Evolutionary conservation across 768 basidiomycete genomes (phyloP).

Genomic region (Clavulina sp.): DNA sequence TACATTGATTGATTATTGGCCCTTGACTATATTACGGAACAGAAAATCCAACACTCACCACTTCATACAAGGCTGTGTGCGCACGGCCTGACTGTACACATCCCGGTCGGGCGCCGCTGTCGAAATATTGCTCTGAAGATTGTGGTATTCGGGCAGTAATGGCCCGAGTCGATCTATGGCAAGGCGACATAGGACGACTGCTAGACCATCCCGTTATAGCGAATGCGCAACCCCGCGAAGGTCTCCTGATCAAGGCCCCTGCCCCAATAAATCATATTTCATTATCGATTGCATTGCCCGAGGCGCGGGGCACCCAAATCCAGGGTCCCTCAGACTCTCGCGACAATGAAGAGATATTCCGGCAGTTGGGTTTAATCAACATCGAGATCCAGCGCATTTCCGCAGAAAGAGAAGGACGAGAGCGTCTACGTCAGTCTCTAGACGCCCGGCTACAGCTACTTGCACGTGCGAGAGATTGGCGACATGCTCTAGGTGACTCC

Average conservation of each 20-base stretch:
- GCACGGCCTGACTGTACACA: constrained; percentile 45
- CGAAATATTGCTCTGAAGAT: constrained; percentile 83
- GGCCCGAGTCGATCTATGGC: constrained; percentile 9
- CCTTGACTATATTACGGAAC: background rate
- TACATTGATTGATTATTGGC: constrained; percentile 6
- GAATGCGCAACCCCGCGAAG: background rate
- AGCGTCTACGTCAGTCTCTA: constrained; percentile 44
- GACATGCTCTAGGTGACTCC: constrained; percentile 37
- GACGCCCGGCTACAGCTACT: constrained; percentile 42
- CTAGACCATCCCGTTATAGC: background rate
- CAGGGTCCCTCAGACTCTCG: background rate
- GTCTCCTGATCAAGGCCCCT: background rate
- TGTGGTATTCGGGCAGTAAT: constrained; percentile 38
- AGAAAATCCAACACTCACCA: constrained; percentile 46
- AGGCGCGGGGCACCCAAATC: background rate
- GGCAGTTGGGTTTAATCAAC: constrained; percentile 23
- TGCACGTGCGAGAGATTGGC: constrained; percentile 47
- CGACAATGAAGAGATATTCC: constrained; percentile 24
- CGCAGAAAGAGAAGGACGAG: constrained; percentile 41
- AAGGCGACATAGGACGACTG: background rate
- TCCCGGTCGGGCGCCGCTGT: constrained; percentile 63
- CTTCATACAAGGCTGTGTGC: constrained; percentile 54
- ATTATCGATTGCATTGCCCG: background rate
- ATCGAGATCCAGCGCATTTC: constrained; percentile 28
- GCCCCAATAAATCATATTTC: too few species aligned